Base-by-base conservation (phyloP, 768 basidiomycete genomes). In the Gelatoporia subvermispora region DNA sequence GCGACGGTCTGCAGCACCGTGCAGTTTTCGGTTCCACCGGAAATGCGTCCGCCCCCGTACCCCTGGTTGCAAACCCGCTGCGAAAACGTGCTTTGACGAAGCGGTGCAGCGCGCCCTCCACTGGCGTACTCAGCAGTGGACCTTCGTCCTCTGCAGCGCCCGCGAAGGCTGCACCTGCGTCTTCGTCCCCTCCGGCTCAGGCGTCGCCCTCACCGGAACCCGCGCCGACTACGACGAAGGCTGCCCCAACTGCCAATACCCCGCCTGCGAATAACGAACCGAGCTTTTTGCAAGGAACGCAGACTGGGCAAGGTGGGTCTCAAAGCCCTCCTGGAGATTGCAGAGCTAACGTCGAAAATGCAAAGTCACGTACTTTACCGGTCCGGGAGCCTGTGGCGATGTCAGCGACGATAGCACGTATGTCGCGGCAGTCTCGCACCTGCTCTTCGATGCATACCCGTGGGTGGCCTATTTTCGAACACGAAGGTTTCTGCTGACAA, bases 331-430 rank as follows among this genome's bases (percentile, higher is more conserved):
- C 41, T 4, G n/a, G 40, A 22, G 20, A 8, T n/a, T 2, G 21
- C 28, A 43, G n/a, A 25, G 69, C 73, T 52, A 20, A 52, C 36
- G n/a, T 17, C 5, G 3, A 3, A 28, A 42, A 20, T 17, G 25
- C 8, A 8, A 45, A 74, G 74, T 74, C 25, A 84, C 82, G 31
- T 84, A 65, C 65, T 84, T 81, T 56, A 73, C 81, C 50, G 84
- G 82, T 44, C 72, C 84, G 36, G 81, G 81, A 45, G 74, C 84
- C 8, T 86, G 84, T 61, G 84, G 83, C 40, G 72, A 75, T 55
- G 70, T 66, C 41, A 84, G 81, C 68, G 64, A 50, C 0, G 76
- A 78, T 56, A 49, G 52, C 7, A 73, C 85, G 46, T 57, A 63
- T 58, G 82, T 85, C 54, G 79, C 69, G 47, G 84, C 84, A 8